Conservation (phyloP, 805 yeast genomes). For the Blastobotrys mokoenaii region DNA sequence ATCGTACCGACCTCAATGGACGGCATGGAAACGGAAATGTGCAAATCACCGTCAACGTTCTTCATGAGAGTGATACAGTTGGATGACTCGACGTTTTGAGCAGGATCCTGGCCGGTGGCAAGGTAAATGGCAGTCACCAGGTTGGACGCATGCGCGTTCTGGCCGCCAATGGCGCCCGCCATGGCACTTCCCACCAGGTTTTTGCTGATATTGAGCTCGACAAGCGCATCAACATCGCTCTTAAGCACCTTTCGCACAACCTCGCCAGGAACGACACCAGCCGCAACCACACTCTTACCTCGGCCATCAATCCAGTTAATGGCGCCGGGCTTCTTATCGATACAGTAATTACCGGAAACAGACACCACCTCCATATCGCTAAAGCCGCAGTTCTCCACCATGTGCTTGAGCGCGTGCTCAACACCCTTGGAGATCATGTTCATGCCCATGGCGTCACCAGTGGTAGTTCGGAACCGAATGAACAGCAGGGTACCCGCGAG, state of each 20-base stretch:
- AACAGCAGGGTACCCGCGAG: conserved; percentile 86
- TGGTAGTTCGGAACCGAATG: conserved; percentile 93
- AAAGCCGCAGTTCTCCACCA: conserved; percentile 87
- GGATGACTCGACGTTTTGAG: conserved; percentile 95
- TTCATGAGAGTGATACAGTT: conserved; percentile 96
- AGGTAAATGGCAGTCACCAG: conserved; percentile 87
- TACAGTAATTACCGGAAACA: conserved; percentile 95
- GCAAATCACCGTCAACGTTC: conserved; percentile 68
- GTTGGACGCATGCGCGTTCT: conserved; percentile 97
- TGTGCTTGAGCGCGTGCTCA: conserved; percentile 71
- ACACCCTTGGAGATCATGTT: conserved; percentile 99
- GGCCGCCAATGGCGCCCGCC: conserved; percentile 98
- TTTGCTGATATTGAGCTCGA: conserved; percentile 80
- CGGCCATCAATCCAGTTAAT: conserved; percentile 99
- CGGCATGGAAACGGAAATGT: conserved; percentile 97
- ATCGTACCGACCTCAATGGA: conserved; percentile 98
- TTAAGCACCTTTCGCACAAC: conserved; percentile 77
- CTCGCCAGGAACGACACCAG: conserved; percentile 78
- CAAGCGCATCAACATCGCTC: conserved; percentile 86
- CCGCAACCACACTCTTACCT: conserved; percentile 96
- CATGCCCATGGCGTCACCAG: conserved; percentile 99
- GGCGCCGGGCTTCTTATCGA: conserved; percentile 96
- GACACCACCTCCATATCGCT: conserved; percentile 89
- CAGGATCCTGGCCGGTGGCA: conserved; percentile 99
- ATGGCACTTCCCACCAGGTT: conserved; percentile 94